These are phyloP conservation scores for Aspergillus transmontanensis DNA, from an alignment of 2,329 filamentous ascomycete genomes.

Conservation along the genomic window DNA sequence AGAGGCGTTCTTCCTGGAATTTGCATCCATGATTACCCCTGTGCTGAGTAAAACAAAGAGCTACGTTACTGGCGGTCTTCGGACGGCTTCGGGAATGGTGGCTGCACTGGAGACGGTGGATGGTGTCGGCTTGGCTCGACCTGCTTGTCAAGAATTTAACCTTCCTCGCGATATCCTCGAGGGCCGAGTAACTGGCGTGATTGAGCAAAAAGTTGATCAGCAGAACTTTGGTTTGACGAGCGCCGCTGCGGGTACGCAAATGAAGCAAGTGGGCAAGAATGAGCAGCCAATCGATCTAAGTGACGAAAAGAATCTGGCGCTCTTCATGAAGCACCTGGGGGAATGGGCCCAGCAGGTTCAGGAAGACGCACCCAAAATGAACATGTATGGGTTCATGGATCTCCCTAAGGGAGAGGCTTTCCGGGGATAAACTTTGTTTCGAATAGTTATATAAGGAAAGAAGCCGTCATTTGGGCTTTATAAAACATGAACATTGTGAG, in stretches of 20 bases:
- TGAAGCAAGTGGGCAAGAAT: slow-evolving; percentile 56
- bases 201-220: slow-evolving; percentile 52
- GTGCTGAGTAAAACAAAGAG: slow-evolving; percentile 55
- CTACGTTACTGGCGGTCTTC: slow-evolving; percentile 63
- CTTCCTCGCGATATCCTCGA: slow-evolving; percentile 32
- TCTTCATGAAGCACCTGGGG: slow-evolving; percentile 48
- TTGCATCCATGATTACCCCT: slow-evolving; percentile 57
- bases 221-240: slow-evolving; percentile 55
- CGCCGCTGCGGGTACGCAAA: slow-evolving; percentile 53
- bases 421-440: not conserved
- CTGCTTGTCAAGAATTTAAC: slow-evolving; percentile 54
- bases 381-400: slow-evolving; percentile 51
- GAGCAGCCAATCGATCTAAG: slow-evolving; percentile 57
- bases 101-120: slow-evolving; percentile 60
- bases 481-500: not conserved
- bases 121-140: slow-evolving; percentile 61
- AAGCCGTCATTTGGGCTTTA: not conserved
- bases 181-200: slow-evolving; percentile 49
- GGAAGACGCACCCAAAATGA: slow-evolving; percentile 39
- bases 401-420: slow-evolving; percentile 5
- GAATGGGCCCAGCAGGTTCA: slow-evolving; percentile 46
- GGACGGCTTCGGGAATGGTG: slow-evolving; percentile 59
- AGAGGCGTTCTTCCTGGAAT: slow-evolving; percentile 64
- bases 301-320: slow-evolving; percentile 49
- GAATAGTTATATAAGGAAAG: not conserved